Evolutionary conservation across 2,329 filamentous ascomycete species (phyloP), one percentile per base, ranked within the genome.

Genomic region (Akanthomyces uredinophilus): DNA sequence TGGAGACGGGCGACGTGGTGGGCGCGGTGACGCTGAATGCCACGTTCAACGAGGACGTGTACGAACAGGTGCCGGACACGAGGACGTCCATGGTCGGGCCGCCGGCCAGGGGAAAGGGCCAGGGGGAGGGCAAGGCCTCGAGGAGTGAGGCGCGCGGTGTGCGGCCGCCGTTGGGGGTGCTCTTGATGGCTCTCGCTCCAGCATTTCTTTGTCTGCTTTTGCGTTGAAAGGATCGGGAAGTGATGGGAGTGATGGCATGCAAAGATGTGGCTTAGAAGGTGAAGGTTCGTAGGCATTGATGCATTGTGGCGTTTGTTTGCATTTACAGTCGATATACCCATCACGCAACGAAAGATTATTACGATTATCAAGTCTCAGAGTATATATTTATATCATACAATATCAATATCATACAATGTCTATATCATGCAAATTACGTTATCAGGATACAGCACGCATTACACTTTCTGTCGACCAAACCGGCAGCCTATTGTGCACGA

Each of bases 31-130:
- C 73, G 2, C 70, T 87, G 57, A 87, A 87, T 66, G 68, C 71
- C 11, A 87, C 84, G 0, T 87, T 82, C 65, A 82, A 83, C 0
- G 64, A 69, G 13, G 83, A 87, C 67, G 51, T 65, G 24, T 87
- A 87, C 68, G 73, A 76, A 11, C 63, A 65, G 39, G 73, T 73
- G 1, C 70, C 72, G 2, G 65, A 75, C 41, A 68, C 71, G 6
- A 71, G 67, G 54, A 70, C 65, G 5, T 24, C 32, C 6, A 43
- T 60, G 47, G 35, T 35, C 32, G 32, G 7, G 32, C 32, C 32
- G 32, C 7, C 32, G 32, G 32, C 6, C 4, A 35, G 6, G 27
- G 27, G 27, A 4, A 29, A 29, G 27, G 27, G 27, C 4, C 4
- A 29, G 27, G 27, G 27, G 4, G 5, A 46, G 32, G 41, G 13